Evolutionary conservation across 148 eudicot genomes (phyloP).

Genomic region (Amaranthus palmeri): DNA sequence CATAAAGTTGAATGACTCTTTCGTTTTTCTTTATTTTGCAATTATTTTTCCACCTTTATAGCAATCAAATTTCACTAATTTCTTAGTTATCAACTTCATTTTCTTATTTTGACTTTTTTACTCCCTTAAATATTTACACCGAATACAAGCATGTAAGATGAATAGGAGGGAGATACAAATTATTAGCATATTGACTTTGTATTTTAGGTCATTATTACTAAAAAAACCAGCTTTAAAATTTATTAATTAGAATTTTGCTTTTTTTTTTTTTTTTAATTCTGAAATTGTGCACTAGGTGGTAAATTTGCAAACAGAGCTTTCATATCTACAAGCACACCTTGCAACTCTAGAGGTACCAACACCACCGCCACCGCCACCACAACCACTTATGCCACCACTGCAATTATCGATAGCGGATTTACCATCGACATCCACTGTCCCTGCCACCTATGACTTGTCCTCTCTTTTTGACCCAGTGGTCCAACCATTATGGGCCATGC

Average conservation of each 20-base stretch:
- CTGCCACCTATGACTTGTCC: slow-evolving; percentile 35
- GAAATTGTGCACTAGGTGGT: slow-evolving; percentile 46
- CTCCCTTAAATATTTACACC: too few relatives aligned
- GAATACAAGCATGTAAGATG: too few relatives aligned
- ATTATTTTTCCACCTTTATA: too few relatives aligned
- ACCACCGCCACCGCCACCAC: slow-evolving; percentile 48
- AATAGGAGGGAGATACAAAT: too few relatives aligned
- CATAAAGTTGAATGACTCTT: too few relatives aligned
- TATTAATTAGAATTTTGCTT: not conserved
- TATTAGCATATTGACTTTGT: too few relatives aligned
- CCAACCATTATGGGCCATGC: slow-evolving; percentile 29
- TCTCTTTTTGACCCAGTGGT: slow-evolving; percentile 32
- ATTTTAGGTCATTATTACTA: too few relatives aligned
- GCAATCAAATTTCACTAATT: too few relatives aligned
- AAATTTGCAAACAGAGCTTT: slow-evolving; percentile 73
- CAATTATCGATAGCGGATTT: slow-evolving; percentile 45
- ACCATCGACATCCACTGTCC: slow-evolving; percentile 28
- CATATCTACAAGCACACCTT: slow-evolving; percentile 84
- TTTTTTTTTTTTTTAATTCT: not conserved
- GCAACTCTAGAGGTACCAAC: slow-evolving; percentile 67
- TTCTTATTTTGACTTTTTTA: too few relatives aligned
- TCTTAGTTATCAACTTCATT: too few relatives aligned
- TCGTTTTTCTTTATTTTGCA: too few relatives aligned
- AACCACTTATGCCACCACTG: slow-evolving; percentile 35
- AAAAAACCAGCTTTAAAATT: too few relatives aligned